Base-by-base conservation (phyloP, 768 basidiomycete species). In the Phanerochaete sordida region DNA sequence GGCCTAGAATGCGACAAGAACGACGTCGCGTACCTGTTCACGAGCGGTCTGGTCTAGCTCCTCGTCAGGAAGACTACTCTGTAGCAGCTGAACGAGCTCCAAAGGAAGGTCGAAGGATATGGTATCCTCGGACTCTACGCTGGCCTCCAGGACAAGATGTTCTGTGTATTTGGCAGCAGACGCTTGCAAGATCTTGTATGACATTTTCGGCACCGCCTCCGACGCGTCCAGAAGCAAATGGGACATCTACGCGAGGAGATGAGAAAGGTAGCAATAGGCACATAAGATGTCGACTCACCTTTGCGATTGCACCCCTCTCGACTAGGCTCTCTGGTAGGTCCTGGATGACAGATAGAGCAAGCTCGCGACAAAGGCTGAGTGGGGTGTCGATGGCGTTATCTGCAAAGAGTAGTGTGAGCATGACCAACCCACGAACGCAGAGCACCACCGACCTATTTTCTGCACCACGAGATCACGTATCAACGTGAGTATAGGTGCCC, bases 111-210 rank as follows among this genome's bases (percentile, higher is more conserved):
- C 77, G 23, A 82, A 75, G 47, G 79, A 78, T 33, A 83, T 68
- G 1, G 68, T 67, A 2, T 76, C 81, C 53, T 91, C 88, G 0
- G 82, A 79, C 49, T 93, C 90, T 15, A 93, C 88, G 7, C 86
- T 91, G 1, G 88, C 87, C 67, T 98, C 93, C 37, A 98, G 84
- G 27, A 97, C 93, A 45, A 95, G 78, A 59, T 90, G 74, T 57
- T 95, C 90, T 0, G 95, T 96, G 35, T 84, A 80, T 68, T 85
- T 88, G 64, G 77, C 76, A 21, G 93, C 87, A 12, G 91, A 88
- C 47, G 77, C 77, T 35, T 79, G 81, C 26, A 96, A 78, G 2
- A 97, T 77, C 46, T 81, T 78, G 69, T 95, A 94, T 0, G 89
- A 84, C 75, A 88, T 86, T 68, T 84, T 84, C 68, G 95, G 93